Evolutionary conservation across 225 moss, liverwort and hornwort species (phyloP).

Genomic region (Thuidium tamariscinum): DNA sequence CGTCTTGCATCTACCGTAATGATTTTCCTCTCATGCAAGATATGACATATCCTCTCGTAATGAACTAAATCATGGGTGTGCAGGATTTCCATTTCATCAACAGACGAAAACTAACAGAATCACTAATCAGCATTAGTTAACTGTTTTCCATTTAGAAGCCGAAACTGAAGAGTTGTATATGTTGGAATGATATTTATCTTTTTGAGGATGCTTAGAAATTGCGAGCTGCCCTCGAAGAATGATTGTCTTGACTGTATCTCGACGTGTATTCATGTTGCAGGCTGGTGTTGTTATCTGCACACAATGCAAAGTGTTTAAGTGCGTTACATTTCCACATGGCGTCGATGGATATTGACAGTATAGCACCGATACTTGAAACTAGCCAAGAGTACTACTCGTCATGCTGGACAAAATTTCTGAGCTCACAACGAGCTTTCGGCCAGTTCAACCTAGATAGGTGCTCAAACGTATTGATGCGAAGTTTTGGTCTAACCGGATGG

Average conservation of each 20-base stretch:
- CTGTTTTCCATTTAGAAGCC: background rate
- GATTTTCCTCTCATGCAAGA: background rate
- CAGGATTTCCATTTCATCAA: background rate
- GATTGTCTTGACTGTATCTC: background rate
- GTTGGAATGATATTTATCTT: background rate
- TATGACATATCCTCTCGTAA: background rate
- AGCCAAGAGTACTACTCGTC: background rate
- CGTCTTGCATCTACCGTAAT: background rate
- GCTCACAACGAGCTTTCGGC: background rate
- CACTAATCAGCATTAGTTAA: background rate
- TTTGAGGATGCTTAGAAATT: background rate
- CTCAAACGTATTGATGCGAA: background rate
- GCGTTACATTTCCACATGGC: conserved; percentile 35
- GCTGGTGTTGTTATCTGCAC: conserved; percentile 44
- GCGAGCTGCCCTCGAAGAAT: background rate
- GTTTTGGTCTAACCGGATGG: background rate
- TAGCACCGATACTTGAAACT: background rate
- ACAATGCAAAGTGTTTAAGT: conserved; percentile 44
- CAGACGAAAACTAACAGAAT: background rate
- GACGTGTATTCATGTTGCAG: conserved; percentile 8
- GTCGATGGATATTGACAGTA: conserved; percentile 15
- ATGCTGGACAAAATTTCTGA: background rate
- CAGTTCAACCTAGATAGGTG: background rate
- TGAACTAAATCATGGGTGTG: background rate
- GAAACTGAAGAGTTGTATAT: background rate